Conservation (phyloP, 176 grass and related monocot genomes). For the Carex scoparia region DNA sequence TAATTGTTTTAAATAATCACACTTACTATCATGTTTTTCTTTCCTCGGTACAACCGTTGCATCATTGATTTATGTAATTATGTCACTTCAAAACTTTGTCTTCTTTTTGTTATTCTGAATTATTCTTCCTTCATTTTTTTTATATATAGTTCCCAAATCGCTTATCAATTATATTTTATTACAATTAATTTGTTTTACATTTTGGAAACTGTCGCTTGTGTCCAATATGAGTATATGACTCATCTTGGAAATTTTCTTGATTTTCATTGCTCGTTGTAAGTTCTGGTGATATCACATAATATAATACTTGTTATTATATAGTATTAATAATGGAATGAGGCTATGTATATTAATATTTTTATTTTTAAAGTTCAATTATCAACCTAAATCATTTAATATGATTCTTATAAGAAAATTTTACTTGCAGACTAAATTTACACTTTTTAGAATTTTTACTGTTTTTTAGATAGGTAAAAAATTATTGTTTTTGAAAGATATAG, state of each 20-base stretch:
- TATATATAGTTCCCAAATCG: neutral
- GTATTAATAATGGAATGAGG: neutral
- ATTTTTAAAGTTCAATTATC: too few species aligned
- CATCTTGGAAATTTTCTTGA: neutral
- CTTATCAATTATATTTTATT: neutral
- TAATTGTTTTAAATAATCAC: neutral
- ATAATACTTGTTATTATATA: neutral
- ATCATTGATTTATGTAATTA: neutral
- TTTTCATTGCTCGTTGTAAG: neutral
- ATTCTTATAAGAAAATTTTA: too few species aligned
- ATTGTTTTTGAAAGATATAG: too few species aligned
- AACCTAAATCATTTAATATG: too few species aligned
- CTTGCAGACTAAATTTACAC: too few species aligned
- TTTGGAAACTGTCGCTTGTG: neutral
- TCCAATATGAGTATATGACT: neutral
- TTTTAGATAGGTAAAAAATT: too few species aligned
- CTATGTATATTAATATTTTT: too few species aligned
- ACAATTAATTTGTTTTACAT: neutral
- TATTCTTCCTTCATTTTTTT: neutral
- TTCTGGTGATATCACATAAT: neutral
- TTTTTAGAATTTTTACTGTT: too few species aligned
- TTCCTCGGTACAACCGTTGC: neutral
- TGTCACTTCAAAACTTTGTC: neutral
- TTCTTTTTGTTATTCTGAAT: neutral
- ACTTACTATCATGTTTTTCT: neutral